Base-by-base conservation (phyloP, 768 basidiomycete species). In the Lactarius evosmus region DNA sequence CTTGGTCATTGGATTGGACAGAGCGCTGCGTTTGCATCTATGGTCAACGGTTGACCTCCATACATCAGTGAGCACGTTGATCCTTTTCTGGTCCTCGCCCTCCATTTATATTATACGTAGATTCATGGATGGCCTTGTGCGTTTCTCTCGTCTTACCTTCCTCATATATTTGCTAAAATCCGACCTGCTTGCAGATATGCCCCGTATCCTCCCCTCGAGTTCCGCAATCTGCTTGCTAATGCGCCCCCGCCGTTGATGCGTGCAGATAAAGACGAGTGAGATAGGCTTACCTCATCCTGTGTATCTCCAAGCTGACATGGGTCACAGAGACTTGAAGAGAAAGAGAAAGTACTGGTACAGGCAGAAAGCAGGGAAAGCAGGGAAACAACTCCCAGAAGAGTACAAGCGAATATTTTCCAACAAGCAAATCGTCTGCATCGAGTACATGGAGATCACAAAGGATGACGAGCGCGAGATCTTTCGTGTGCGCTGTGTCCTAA, bases 1-100 rank as follows among this genome's bases (percentile, higher is more conserved):
- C 72, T 0, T 56, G 63, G 3, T 69, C 72, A 19, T 73, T 77
- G 3, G 78, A 83, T 38, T 80, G 79, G 4, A 72, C 70, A 7
- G 82, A 83, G 65, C 68, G 70, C 22, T 78, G 82, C 25, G 78
- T 78, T 0, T 88, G 87, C 64, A 86, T 88, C 16, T 88, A 89
- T 66, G 87, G 87, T 19, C 87, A 89, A 66, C 78, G 88, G 34
- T 70, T 89, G 64, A 87, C 88, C 0, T 87, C 87, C 0, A 82
- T 89, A 30, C 77, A 79, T 65, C 78, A 80, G 87, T 88, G 67
- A 60, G 64, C 50, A 36, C 36, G 4, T 49, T 19, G 69, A 61
- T 25, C 58, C 34, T 44, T 54, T 7, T 14, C 12, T 40, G 49
- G 27, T 32, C 11, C 7, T n/a, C n/a, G 6, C 7, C 17, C 32